Evolutionary conservation across 2,329 filamentous ascomycete genomes (phyloP).

Genomic region (Periconia macrospinosa): DNA sequence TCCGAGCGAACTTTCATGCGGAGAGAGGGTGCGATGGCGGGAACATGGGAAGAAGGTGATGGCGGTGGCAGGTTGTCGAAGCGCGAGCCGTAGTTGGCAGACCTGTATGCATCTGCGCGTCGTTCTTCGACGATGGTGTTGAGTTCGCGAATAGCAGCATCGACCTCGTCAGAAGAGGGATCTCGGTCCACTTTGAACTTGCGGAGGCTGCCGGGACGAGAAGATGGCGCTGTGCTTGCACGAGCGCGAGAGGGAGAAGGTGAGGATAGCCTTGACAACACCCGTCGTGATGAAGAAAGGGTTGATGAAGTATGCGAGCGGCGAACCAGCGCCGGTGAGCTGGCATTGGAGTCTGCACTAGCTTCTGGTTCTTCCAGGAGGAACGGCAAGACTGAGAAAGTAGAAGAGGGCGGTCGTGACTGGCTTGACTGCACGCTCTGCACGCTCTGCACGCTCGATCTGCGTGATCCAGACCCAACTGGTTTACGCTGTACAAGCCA

Average conservation of each 20-base stretch:
- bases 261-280: constrained; percentile 26
- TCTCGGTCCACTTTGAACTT: constrained; percentile 30
- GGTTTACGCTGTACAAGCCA: constrained; percentile 39
- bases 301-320: constrained; percentile 31
- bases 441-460: constrained; percentile 34
- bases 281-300: constrained; percentile 26
- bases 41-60: constrained; percentile 45
- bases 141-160: constrained; percentile 51
- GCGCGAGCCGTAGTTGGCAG: constrained; percentile 28
- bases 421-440: constrained; percentile 23
- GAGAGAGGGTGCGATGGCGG: constrained; percentile 51
- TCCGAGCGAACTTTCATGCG: constrained; percentile 50
- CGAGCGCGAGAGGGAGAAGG: constrained; percentile 39
- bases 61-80: constrained; percentile 31
- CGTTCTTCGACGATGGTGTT: constrained; percentile 54
- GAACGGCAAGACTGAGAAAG: constrained; percentile 24
- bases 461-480: constrained; percentile 29
- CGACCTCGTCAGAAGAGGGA: constrained; percentile 29
- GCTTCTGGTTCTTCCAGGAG: constrained; percentile 22
- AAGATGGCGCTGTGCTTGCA: constrained; percentile 38
- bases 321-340: constrained; percentile 20
- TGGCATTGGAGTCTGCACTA: constrained; percentile 19
- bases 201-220: constrained; percentile 40
- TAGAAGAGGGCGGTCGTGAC: constrained; percentile 18
- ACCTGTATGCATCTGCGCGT: constrained; percentile 42